phyloP scores from a whole-genome alignment of 2,329 filamentous ascomycete species.

The Penicillium frequentans region DNA sequence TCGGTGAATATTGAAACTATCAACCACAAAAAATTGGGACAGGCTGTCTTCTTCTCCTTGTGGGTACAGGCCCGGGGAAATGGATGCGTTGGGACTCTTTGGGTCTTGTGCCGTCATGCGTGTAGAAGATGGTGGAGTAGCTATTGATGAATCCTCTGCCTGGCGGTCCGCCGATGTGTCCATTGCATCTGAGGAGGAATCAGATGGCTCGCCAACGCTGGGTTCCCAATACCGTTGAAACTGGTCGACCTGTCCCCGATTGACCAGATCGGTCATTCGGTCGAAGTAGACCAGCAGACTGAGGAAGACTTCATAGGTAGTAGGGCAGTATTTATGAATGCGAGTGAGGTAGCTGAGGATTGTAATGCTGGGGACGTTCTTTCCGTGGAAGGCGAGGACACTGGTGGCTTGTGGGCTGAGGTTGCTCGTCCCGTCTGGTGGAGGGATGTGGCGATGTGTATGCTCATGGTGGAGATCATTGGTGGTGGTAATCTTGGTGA shows the following conservation, averaged over 20 bases:
- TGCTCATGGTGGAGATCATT: constrained; percentile 95
- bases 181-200: constrained; percentile 19
- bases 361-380: constrained; percentile 95
- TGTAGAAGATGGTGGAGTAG: constrained; percentile 39
- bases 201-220: constrained; percentile 13
- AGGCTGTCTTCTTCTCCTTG: constrained; percentile 53
- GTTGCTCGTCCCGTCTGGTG: constrained; percentile 58
- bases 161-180: constrained; percentile 20
- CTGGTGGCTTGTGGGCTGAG: constrained; percentile 65
- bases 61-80: constrained; percentile 34
- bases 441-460: constrained; percentile 71
- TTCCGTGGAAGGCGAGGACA: constrained; percentile 94
- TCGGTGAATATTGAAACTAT: constrained; percentile 98
- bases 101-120: constrained; percentile 36
- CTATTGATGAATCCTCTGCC: constrained; percentile 29
- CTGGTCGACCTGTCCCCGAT: constrained; percentile 71
- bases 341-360: constrained; percentile 93
- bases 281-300: constrained; percentile 97
- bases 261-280: constrained; percentile 95
- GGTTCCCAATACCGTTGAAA: constrained; percentile 38
- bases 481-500: constrained; percentile 96
- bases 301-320: constrained; percentile 96
- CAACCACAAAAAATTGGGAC: constrained; percentile 84
- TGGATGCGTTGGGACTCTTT: constrained; percentile 29
- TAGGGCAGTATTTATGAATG: constrained; percentile 98